These are phyloP conservation scores for Vigna radiata DNA, from an alignment of 306 rosid genomes.

Conservation along the genomic window DNA sequence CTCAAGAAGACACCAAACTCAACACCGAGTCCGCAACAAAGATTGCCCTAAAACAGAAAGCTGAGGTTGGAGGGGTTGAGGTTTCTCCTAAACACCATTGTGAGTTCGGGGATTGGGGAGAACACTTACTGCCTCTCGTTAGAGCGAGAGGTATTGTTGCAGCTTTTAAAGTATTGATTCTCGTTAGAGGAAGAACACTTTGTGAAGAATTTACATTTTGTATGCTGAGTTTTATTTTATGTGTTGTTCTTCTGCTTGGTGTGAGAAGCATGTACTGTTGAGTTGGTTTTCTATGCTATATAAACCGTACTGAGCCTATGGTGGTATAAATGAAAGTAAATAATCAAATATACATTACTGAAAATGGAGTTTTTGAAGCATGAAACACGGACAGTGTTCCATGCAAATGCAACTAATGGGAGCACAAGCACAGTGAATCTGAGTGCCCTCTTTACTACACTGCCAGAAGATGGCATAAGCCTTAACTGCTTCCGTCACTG, in stretches of 20 bases:
- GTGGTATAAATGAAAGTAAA: too few relatives aligned
- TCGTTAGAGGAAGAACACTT: too few relatives aligned
- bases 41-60: slow-evolving; percentile 61
- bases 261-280: too few relatives aligned
- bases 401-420: slow-evolving; percentile 19
- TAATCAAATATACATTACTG: too few relatives aligned
- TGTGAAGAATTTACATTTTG: too few relatives aligned
- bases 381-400: not conserved
- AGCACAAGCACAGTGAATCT: not conserved
- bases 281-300: too few relatives aligned
- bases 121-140: slow-evolving; percentile 80
- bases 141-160: too few relatives aligned
- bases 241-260: too few relatives aligned
- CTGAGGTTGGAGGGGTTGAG: slow-evolving; percentile 70
- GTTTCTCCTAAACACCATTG: slow-evolving; percentile 67
- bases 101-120: slow-evolving; percentile 81
- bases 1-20: slow-evolving; percentile 63
- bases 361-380: too few relatives aligned
- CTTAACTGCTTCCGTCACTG: slow-evolving; percentile 26
- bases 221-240: too few relatives aligned
- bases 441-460: slow-evolving; percentile 21
- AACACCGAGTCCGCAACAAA: slow-evolving; percentile 53
- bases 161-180: too few relatives aligned
- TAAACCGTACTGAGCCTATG: too few relatives aligned
- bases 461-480: slow-evolving; percentile 40